Evolutionary conservation across 2,329 filamentous ascomycete genomes (phyloP).

Genomic region (Botrytis fabae): DNA sequence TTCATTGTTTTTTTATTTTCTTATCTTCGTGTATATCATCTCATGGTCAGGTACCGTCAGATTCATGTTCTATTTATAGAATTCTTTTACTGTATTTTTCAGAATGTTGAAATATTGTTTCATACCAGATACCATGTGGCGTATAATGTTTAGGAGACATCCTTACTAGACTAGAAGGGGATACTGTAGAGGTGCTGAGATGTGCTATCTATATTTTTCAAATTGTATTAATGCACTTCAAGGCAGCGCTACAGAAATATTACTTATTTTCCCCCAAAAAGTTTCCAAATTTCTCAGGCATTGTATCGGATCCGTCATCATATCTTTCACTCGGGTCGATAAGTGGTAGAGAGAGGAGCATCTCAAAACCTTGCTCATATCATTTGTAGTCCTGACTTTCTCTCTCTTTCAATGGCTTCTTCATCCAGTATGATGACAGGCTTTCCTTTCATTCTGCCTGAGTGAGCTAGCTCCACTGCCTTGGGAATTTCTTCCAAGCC

Average conservation of each 20-base stretch:
- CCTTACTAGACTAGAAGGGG: conserved; percentile 9
- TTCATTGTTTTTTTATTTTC: conserved; percentile 1
- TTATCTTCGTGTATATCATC: conserved; percentile 19
- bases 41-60: conserved; percentile 22
- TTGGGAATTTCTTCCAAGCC: conserved; percentile 54
- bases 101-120: conserved; percentile 13
- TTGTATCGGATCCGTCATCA: background rate
- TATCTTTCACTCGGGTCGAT: background rate
- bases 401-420: conserved; percentile 38
- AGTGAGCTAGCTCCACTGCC: conserved; percentile 51
- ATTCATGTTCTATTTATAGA: conserved; percentile 15
- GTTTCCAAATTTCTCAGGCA: background rate
- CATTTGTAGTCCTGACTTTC: conserved; percentile 31
- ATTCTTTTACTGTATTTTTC: conserved; percentile 3
- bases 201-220: conserved; percentile 18
- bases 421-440: conserved; percentile 53
- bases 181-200: conserved; percentile 2
- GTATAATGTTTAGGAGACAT: conserved; percentile 18
- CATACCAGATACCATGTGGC: conserved; percentile 18
- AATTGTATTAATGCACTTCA: background rate
- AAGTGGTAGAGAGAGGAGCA: too few species aligned
- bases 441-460: conserved; percentile 56
- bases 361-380: conserved; percentile 11
- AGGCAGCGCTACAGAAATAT: background rate
- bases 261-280: background rate